Evolutionary conservation across 1,284 basidiomycete genomes (phyloP).

Genomic region (Marasmius tenuissimus): DNA sequence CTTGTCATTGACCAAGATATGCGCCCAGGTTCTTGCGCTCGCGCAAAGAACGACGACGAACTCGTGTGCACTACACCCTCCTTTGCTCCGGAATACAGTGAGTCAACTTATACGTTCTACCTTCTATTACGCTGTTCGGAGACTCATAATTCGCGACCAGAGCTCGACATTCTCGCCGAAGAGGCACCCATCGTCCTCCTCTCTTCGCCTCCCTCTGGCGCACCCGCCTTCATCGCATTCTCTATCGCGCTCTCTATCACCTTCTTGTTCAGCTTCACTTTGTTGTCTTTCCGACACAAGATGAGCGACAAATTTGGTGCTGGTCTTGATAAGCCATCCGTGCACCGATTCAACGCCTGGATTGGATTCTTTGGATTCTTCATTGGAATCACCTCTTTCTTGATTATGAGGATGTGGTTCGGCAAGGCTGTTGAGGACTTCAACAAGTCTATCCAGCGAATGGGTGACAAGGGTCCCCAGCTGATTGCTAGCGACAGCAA

Average conservation of each 20-base stretch:
- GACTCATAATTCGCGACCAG: slow-evolving; percentile 32
- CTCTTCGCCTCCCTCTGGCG: slow-evolving; percentile 59
- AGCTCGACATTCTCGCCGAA: slow-evolving; percentile 58
- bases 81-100: slow-evolving; percentile 66
- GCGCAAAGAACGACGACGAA: slow-evolving; percentile 43
- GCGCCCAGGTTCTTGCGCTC: slow-evolving; percentile 65
- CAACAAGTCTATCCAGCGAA: slow-evolving; percentile 56
- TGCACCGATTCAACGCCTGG: slow-evolving; percentile 68
- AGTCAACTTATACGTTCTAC: slow-evolving; percentile 17
- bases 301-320: slow-evolving; percentile 54
- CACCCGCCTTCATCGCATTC: slow-evolving; percentile 65
- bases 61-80: slow-evolving; percentile 58
- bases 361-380: slow-evolving; percentile 74
- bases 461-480: slow-evolving; percentile 52
- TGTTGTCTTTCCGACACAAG: slow-evolving; percentile 66
- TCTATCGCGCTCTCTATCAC: slow-evolving; percentile 58
- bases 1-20: slow-evolving; percentile 1
- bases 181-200: slow-evolving; percentile 57
- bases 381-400: slow-evolving; percentile 69
- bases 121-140: slow-evolving; percentile 2
- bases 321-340: slow-evolving; percentile 53
- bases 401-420: slow-evolving; percentile 78
- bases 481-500: slow-evolving; percentile 67
- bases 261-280: slow-evolving; percentile 67
- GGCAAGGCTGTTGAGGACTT: slow-evolving; percentile 78